phyloP scores from a whole-genome alignment of 345 rosid species.

The Turritis glabra region DNA sequence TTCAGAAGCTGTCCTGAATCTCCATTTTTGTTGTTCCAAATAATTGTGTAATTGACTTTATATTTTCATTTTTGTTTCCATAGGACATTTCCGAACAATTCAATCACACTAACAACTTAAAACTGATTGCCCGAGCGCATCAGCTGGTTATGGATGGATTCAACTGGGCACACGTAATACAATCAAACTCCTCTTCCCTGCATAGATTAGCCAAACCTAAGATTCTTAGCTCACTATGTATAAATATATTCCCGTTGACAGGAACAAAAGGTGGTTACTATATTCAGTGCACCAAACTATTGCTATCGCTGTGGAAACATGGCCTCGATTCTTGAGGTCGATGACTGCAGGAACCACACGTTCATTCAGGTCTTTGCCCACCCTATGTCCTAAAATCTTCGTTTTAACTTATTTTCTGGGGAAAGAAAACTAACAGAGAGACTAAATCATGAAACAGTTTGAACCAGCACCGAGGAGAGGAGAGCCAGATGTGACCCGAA shows the following conservation, averaged over 20 bases:
- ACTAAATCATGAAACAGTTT: constrained; percentile 52
- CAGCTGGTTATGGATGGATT: constrained; percentile 99
- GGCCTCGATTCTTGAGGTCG: constrained; percentile 99
- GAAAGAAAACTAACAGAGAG: not conserved
- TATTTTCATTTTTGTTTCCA: constrained; percentile 2
- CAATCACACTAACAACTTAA: constrained; percentile 85
- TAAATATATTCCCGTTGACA: constrained; percentile 42
- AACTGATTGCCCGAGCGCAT: constrained; percentile 95
- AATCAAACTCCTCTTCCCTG: constrained; percentile 7
- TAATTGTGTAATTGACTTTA: constrained; percentile 6
- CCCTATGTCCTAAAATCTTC: not conserved
- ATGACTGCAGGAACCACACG: constrained; percentile 83
- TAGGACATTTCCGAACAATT: constrained; percentile 98
- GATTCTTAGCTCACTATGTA: constrained; percentile 7
- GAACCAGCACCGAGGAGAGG: constrained; percentile 99
- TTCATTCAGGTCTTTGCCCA: constrained; percentile 80
- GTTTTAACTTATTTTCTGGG: not conserved
- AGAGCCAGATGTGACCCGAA: constrained; percentile 95
- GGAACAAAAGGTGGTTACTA: constrained; percentile 99
- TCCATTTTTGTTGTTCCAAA: not conserved
- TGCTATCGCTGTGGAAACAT: constrained; percentile 99
- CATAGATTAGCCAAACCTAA: not conserved
- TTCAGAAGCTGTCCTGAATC: constrained; percentile 14
- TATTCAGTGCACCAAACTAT: constrained; percentile 96
- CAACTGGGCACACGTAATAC: constrained; percentile 93